Base-by-base conservation (phyloP, 2,329 filamentous ascomycete species). In the Trichoderma simmonsii region DNA sequence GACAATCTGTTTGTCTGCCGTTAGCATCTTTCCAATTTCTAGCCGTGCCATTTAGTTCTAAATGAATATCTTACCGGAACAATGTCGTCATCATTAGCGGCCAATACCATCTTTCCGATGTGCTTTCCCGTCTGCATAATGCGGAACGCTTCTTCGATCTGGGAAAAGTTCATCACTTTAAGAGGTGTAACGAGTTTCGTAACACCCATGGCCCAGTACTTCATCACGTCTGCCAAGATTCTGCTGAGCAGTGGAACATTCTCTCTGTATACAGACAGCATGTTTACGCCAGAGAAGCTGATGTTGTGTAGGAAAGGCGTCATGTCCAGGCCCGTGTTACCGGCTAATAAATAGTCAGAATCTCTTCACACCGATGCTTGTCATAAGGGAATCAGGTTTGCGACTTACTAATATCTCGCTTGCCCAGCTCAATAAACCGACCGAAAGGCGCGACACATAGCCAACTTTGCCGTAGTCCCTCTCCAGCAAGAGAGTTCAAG, bases 341-440 rank as follows among this genome's bases (percentile, higher is more conserved):
- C 43, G 5, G 43, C 43, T 48, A 48, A 51, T 11, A 6, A 21
- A 51, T 3, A 51, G 43, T 51, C n/a, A 51, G 43, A n/a, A 51
- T 21, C n/a, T 51, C 9, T 21, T 9, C 43, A 51, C n/a, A 11
- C 9, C 15, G 6, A 18, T 48, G 9, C n/a, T 12, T 21, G 9
- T 51, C 5, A 51, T 11, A 12, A n/a, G 4, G 9, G 43, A 21
- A 18, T 14, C 2, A 2, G 14, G 15, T 15, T 30, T 30, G 7
- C 7, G 7, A 57, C 54, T 28, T 57, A 15, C 54, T 57, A 6
- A 80, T 77, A 59, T 82, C 80, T n/a, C 75, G 75, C 68, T 78
- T 79, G 43, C 79, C 80, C 59, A 82, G 77, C 67, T 82, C 80
- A 0, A 82, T 59, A 36, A 82, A 80, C 1, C 76, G 72, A 1